Conservation (phyloP, 140 eudicot species). For the Stevia rebaudiana region DNA sequence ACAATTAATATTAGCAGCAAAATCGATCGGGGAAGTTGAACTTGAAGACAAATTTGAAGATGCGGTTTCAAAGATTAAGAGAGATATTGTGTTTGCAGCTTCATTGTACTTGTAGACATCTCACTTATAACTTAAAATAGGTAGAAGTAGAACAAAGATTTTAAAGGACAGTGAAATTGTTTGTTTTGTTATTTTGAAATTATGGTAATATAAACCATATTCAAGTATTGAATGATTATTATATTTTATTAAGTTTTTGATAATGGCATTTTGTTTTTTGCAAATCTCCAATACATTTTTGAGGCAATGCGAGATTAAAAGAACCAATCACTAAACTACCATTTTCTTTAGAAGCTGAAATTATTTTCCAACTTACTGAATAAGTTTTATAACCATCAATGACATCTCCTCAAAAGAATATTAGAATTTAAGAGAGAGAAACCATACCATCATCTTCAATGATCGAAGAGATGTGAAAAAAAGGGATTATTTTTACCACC, state of each 20-base stretch:
- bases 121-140: constrained; percentile 6
- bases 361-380: no score
- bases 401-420: no score
- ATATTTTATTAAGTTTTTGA: not conserved
- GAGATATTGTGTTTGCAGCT: constrained; percentile 97
- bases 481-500: no score
- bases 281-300: no score
- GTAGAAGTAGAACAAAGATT: constrained; percentile 14
- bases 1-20: constrained; percentile 83
- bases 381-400: no score
- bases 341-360: no score
- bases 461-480: no score
- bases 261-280: no score
- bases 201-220: not conserved
- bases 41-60: constrained; percentile 89
- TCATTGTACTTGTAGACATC: constrained; percentile 64
- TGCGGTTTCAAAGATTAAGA: constrained; percentile 84
- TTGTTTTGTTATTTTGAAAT: not conserved
- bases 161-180: not conserved
- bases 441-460: no score
- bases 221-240: not conserved
- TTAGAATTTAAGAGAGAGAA: no score
- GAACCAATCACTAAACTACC: no score
- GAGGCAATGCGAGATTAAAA: no score
- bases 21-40: constrained; percentile 85